Evolutionary conservation across 1,284 basidiomycete genomes (phyloP), one percentile per base, ranked within the genome.

Genomic region (Ustilago trichophora): DNA sequence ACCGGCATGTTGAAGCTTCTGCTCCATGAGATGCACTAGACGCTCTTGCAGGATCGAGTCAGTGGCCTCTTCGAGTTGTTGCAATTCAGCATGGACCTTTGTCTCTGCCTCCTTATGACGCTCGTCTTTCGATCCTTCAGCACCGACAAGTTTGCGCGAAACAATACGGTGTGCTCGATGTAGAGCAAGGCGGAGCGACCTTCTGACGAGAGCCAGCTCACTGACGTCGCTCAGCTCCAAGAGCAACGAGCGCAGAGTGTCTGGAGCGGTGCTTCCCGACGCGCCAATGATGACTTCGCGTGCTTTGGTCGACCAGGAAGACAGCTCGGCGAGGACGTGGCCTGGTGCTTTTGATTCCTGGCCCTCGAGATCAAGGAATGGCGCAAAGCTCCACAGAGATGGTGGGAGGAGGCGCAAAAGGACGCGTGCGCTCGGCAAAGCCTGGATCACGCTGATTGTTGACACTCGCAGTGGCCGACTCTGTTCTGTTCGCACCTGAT

Each of bases 391-490:
- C 47, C 54, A 60, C 4, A 63, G 29, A 0, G 54, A 59, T 0
- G 37, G 35, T 11, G 68, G 63, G 1, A 71, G 55, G n/a, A 62
- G 55, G 16, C 63, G 68, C 5, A 54, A 21, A 12, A 71, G 68
- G 33, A 71, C 42, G 4, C 42, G 47, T 10, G 57, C 42, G 41
- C 58, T 66, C 9, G 68, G 68, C 41, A 71, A 21, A 10, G 62
- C 46, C 15, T 63, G 41, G 5, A 71, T 22, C 4, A 71, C 41
- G 12, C 33, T 21, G n/a, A 37, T 22, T 8, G 68, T 71, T 3
- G 68, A 66, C 6, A 67, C 58, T 21, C 60, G 54, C 25, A 45
- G 31, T 16, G 40, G 13, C 11, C 32, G 45, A 15, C 15, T 26
- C 9, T 35, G 49, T 11, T 32, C 34, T 18, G 31, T 16, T 10